Conservation (phyloP, 1,284 basidiomycete genomes). For the Athelia sp. region DNA sequence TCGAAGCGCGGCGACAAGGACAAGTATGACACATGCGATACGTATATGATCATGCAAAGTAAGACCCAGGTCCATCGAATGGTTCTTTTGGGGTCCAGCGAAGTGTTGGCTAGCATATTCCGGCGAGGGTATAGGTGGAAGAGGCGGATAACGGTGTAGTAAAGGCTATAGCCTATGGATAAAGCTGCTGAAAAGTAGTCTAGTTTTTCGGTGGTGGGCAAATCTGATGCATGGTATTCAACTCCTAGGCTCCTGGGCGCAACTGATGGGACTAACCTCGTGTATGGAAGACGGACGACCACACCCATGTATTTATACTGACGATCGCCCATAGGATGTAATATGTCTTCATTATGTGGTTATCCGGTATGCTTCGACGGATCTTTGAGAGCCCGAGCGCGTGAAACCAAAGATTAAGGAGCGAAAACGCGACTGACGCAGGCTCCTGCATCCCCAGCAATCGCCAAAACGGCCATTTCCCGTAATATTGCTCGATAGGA, state of each 20-base stretch:
- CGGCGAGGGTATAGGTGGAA: slow-evolving; percentile 66
- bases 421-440: slow-evolving; percentile 84
- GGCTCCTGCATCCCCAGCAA: slow-evolving; percentile 90
- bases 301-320: slow-evolving; percentile 90
- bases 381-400: slow-evolving; percentile 50
- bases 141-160: slow-evolving; percentile 71
- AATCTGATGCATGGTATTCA: slow-evolving; percentile 46
- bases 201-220: slow-evolving; percentile 79
- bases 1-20: slow-evolving; percentile 79
- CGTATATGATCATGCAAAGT: slow-evolving; percentile 47
- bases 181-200: slow-evolving; percentile 96
- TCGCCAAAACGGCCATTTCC: slow-evolving; percentile 96
- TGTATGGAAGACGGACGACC: slow-evolving; percentile 90
- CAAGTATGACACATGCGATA: slow-evolving; percentile 77
- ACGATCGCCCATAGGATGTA: slow-evolving; percentile 68
- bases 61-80: slow-evolving; percentile 33
- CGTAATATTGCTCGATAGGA: slow-evolving; percentile 78
- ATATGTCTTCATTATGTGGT: slow-evolving; percentile 68
- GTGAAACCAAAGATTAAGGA: slow-evolving; percentile 81
- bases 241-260: slow-evolving; percentile 5
- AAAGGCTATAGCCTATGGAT: slow-evolving; percentile 73
- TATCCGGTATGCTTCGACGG: slow-evolving; percentile 39
- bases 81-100: slow-evolving; percentile 10
- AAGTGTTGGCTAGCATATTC: slow-evolving; percentile 19
- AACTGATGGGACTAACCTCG: slow-evolving; percentile 52